Percentiles rank a stretch among this genome's conserved stretches.
These are phyloP conservation scores for Umbelopsis ramanniana DNA, from an alignment of 192 early-diverging fungal species.

Conservation along the genomic window DNA sequence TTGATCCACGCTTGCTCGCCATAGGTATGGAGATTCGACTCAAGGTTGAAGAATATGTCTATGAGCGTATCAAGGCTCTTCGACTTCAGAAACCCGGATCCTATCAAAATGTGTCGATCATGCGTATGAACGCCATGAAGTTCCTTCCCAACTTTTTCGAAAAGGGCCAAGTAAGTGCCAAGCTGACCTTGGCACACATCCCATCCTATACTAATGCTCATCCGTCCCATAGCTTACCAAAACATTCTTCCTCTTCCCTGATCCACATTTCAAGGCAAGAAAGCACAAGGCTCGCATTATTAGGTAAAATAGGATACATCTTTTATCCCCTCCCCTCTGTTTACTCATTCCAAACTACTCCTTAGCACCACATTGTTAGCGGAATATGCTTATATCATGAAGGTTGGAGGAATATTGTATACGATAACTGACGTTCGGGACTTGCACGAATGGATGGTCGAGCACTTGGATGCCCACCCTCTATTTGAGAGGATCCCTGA, in stretches of 20 bases:
- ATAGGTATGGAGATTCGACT: slow-evolving; percentile 96
- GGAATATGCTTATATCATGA: slow-evolving; percentile 96
- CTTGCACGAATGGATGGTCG: slow-evolving; percentile 94
- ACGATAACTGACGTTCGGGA: slow-evolving; percentile 95
- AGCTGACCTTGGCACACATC: too few relatives aligned
- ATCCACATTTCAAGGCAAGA: slow-evolving; percentile 98
- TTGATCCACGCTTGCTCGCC: not conserved
- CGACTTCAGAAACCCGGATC: slow-evolving; percentile 72
- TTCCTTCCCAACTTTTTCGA: slow-evolving; percentile 98
- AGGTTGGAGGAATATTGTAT: slow-evolving; percentile 90
- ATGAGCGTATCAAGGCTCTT: slow-evolving; percentile 85
- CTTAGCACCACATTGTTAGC: slow-evolving; percentile 70
- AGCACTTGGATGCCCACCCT: slow-evolving; percentile 92
- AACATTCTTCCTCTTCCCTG: slow-evolving; percentile 98
- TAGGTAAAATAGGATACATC: slow-evolving; percentile 53
- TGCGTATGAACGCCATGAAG: slow-evolving; percentile 99
- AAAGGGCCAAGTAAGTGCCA: slow-evolving; percentile 82
- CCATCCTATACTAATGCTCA: not conserved
- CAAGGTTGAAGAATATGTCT: slow-evolving; percentile 94
- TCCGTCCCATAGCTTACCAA: slow-evolving; percentile 74
- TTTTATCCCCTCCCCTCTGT: not conserved
- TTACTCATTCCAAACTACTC: not conserved
- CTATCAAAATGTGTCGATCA: slow-evolving; percentile 96
- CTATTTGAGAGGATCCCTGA: slow-evolving; percentile 87
- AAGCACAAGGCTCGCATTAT: slow-evolving; percentile 99